Conservation (phyloP, 768 basidiomycete genomes). For the Boletus vermiculosoides region DNA sequence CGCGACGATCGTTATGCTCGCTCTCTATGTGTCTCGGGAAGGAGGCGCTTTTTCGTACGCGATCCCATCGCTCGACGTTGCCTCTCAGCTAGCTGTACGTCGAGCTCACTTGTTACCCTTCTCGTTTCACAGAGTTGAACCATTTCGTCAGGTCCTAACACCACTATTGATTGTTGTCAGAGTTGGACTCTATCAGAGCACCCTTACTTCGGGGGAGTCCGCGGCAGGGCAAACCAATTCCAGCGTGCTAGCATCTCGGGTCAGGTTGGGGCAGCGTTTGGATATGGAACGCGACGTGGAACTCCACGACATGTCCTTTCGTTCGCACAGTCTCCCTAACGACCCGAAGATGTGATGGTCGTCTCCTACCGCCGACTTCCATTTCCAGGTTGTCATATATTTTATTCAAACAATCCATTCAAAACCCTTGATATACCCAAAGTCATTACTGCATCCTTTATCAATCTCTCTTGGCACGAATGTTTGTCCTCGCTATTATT, state of each 20-base stretch:
- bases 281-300: background rate
- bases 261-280: background rate
- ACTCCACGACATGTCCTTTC: background rate
- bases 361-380: background rate
- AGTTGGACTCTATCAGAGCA: constrained; percentile 8
- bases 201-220: background rate
- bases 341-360: background rate
- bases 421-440: too few relatives aligned
- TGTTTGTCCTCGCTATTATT: background rate
- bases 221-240: background rate
- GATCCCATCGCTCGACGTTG: constrained; percentile 16
- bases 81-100: constrained; percentile 22
- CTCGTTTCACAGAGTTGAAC: background rate
- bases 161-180: constrained; percentile 20
- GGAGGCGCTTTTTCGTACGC: constrained; percentile 12
- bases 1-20: constrained; percentile 19
- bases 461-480: background rate
- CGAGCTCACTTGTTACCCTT: background rate
- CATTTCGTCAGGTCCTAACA: constrained; percentile 11
- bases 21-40: constrained; percentile 5
- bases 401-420: background rate
- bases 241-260: background rate
- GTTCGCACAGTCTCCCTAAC: background rate
- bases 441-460: background rate
- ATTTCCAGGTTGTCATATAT: background rate